A percentile compares a stretch with the other conserved stretches of the same genome.
These are phyloP conservation scores for Neonectria punicea DNA, from an alignment of 2,329 filamentous ascomycete genomes.

Conservation along the genomic window DNA sequence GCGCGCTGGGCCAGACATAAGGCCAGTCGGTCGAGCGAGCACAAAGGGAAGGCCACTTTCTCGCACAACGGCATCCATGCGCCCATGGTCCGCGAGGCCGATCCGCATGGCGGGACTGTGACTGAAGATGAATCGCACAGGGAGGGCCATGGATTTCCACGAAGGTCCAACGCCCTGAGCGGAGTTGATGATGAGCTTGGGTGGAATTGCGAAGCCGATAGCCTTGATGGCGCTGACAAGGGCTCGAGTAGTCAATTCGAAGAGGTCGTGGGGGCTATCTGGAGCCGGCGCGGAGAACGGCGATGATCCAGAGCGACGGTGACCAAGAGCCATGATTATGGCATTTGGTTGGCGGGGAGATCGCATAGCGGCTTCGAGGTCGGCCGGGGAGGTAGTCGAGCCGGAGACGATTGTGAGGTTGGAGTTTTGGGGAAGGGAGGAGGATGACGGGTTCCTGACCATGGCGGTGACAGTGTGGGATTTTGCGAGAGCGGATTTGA, in stretches of 20 bases:
- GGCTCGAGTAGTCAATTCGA: conserved; percentile 45
- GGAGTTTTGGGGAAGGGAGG: conserved; percentile 42
- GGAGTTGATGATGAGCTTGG: conserved; percentile 61
- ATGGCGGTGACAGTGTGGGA: conserved; percentile 58
- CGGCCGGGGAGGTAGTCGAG: conserved; percentile 47
- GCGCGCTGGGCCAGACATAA: conserved; percentile 52
- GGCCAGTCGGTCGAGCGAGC: conserved; percentile 56
- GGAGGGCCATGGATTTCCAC: conserved; percentile 52
- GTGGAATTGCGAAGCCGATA: conserved; percentile 49
- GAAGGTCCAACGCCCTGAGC: conserved; percentile 61
- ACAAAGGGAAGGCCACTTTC: conserved; percentile 47
- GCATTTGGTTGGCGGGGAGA: conserved; percentile 44
- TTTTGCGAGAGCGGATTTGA: conserved; percentile 51
- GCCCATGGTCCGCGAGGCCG: conserved; percentile 59
- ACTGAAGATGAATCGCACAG: conserved; percentile 57
- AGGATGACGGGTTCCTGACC: conserved; percentile 51
- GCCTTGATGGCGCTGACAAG: conserved; percentile 50
- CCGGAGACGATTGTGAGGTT: conserved; percentile 54
- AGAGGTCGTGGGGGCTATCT: conserved; percentile 56
- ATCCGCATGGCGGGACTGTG: conserved; percentile 56
- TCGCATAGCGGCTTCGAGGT: conserved; percentile 51
- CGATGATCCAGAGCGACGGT: conserved; percentile 56
- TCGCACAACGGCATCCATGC: conserved; percentile 55
- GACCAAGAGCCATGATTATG: conserved; percentile 61
- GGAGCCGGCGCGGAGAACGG: conserved; percentile 56